Evolutionary conservation across 257 asterid genomes (phyloP), one percentile per base, ranked within the genome.

Genomic region (Fraxinus pennsylvanica): DNA sequence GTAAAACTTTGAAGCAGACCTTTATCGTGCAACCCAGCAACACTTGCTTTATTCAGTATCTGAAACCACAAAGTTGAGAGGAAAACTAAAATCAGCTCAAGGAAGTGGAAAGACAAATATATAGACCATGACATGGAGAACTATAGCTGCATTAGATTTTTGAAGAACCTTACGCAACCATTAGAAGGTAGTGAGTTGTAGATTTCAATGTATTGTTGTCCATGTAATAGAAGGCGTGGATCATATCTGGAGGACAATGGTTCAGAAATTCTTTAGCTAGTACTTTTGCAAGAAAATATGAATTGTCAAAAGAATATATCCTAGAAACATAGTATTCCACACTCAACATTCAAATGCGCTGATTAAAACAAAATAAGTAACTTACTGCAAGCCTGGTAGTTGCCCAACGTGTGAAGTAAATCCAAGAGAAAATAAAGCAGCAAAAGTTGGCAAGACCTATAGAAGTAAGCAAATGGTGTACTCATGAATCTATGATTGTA

Each of bases 391-490:
- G 70, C 94, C 91, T 17, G 95, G 96, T 39, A 91, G 73, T 77
- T 85, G 76, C 32, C 67, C 80, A 32, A 92, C 12, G 80, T 29
- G 35, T 0, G 85, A 43, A 88, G 63, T 67, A 67, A 82, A 13
- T 70, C 63, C 89, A 57, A 19, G 25, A 82, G 92, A 66, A 85
- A 95, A 90, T 32, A 92, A 81, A 82, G 94, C 85, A 61, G 94
- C 85, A 79, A 92, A 92, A 27, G 99, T 92, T 63, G 99, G 99
- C 89, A 95, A 86, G 67, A 95, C 97, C 99, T 95, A 83, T 10
- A 57, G 77, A 67, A 71, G 41, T 35, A 74, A 33, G 29, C 69
- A 54, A 69, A 52, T 36, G 5, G 39, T 36, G 0, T 5, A 35
- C 0, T 35, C 39, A 25, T 38, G 22, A 39, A 68, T 47, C 29